Percentiles rank a stretch among this genome's conserved stretches.
These are phyloP conservation scores for Daldinia loculata DNA, from an alignment of 495 filamentous ascomycete genomes.

Conservation along the genomic window DNA sequence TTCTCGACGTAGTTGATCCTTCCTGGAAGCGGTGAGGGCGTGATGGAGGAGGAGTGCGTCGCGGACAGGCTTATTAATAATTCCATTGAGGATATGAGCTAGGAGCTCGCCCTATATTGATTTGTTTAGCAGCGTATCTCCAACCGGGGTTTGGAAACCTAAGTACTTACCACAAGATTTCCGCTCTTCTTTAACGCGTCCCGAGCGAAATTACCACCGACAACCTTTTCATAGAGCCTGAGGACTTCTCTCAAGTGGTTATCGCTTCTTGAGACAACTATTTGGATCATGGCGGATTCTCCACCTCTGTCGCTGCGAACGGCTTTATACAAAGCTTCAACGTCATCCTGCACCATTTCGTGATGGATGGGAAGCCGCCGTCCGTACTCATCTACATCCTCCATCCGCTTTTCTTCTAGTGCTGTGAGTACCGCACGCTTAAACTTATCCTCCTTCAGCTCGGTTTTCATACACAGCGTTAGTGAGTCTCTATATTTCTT, in stretches of 20 bases:
- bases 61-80: constrained; percentile 93
- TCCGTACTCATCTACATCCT: constrained; percentile 68
- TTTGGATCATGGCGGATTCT: constrained; percentile 88
- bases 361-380: constrained; percentile 50
- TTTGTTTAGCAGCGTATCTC: constrained; percentile 21
- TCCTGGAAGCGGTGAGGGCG: constrained; percentile 70
- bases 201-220: constrained; percentile 80
- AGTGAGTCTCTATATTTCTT: constrained; percentile 89
- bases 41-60: constrained; percentile 95
- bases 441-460: constrained; percentile 94
- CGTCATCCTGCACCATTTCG: constrained; percentile 73
- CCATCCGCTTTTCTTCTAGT: constrained; percentile 82
- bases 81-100: constrained; percentile 94
- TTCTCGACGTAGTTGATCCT: constrained; percentile 78
- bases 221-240: constrained; percentile 71
- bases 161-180: constrained; percentile 83
- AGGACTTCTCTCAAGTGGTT: constrained; percentile 82
- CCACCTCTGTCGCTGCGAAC: constrained; percentile 79
- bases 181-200: constrained; percentile 88
- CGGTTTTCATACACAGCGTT: constrained; percentile 85
- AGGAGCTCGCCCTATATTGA: constrained; percentile 83
- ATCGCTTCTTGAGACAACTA: constrained; percentile 83
- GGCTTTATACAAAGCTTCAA: constrained; percentile 72
- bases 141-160: constrained; percentile 2
- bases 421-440: constrained; percentile 86